Evolutionary conservation across 2,329 filamentous ascomycete genomes (phyloP).

Genomic region (Fusarium burgessii): DNA sequence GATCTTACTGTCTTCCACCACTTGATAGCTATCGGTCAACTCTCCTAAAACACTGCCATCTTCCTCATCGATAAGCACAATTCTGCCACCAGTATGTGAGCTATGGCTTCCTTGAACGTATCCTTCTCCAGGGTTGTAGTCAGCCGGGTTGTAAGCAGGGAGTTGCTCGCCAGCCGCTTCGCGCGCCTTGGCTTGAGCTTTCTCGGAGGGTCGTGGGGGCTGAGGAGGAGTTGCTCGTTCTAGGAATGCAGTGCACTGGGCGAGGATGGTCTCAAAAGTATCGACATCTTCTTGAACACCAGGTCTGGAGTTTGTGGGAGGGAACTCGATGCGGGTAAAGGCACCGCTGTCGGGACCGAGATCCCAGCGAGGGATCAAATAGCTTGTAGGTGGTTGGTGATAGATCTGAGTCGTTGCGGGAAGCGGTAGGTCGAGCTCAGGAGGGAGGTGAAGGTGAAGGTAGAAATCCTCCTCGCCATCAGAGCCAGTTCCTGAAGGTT

Average conservation of each 20-base stretch:
- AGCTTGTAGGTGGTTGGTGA: conserved; percentile 91
- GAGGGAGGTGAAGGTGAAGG: conserved; percentile 92
- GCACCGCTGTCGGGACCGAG: conserved; percentile 87
- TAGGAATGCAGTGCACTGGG: conserved; percentile 96
- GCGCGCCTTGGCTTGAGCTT: conserved; percentile 55
- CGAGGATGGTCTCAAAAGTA: conserved; percentile 96
- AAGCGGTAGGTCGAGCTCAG: conserved; percentile 91
- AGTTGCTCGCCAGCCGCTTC: conserved; percentile 58
- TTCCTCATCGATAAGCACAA: conserved; percentile 94
- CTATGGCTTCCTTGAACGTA: conserved; percentile 76
- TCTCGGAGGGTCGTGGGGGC: conserved; percentile 48
- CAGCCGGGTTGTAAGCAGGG: conserved; percentile 82
- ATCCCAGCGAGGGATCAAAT: conserved; percentile 96
- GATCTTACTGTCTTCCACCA: conserved; percentile 81
- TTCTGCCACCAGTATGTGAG: conserved; percentile 70
- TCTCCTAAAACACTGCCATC: conserved; percentile 96
- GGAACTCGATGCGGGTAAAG: conserved; percentile 95
- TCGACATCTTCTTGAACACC: conserved; percentile 92
- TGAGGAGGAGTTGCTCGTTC: conserved; percentile 79
- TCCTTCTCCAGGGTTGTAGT: conserved; percentile 82
- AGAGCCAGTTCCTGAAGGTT: conserved; percentile 65
- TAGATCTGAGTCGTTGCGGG: conserved; percentile 98
- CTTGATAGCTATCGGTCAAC: conserved; percentile 82
- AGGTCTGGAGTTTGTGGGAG: conserved; percentile 74
- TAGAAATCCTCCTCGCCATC: conserved; percentile 92